Evolutionary conservation across 345 rosid species (phyloP), one percentile per base, ranked within the genome.

Genomic region (Eucalyptus curtisii): DNA sequence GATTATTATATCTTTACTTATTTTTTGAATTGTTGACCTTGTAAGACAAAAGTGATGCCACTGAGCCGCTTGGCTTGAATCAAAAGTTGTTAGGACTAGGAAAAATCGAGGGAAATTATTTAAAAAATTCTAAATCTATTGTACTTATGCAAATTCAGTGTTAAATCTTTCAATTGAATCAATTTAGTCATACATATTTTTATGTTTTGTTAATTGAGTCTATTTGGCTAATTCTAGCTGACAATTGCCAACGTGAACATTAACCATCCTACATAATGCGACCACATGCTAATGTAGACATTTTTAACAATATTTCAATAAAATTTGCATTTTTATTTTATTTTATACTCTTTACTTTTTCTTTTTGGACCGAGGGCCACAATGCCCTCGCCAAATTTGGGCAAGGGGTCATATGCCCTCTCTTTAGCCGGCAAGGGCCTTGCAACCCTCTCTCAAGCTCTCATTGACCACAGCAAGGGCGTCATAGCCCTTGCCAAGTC

Each of bases 191-290:
- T 55, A 55, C 22, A 9, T 55, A 4, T 55, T 0, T 55, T 55
- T 24, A 55, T 22, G 1, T 55, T 55, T 55, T 55, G 61, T 55
- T 6, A 55, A 55, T 55, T 24, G 3, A 55, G 30, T 55, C 30
- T 15, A 55, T 22, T 24, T 55, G 61, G 0, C 1, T 24, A 55
- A 55, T 55, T 4, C 5, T 55, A 22, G 4, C 13, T 0, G 0
- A 22, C 12, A 55, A 55, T 55, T 24, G 13, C 3, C 4, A 0
- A 55, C 3, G 5, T 9, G 13, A 24, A 55, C 25, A 55, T 24
- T 10, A 24, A 10, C 6, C 13, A 22, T 8, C 13, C 30, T 24
- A 55, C 8, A 24, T 55, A 24, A 5, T 19, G 10, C 2, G 0
- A 2, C 4, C 57, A 52, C 57, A 52, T 0, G 6, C 13, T 55